phyloP scores from a whole-genome alignment of 768 basidiomycete genomes.

The Galerina marginata region DNA sequence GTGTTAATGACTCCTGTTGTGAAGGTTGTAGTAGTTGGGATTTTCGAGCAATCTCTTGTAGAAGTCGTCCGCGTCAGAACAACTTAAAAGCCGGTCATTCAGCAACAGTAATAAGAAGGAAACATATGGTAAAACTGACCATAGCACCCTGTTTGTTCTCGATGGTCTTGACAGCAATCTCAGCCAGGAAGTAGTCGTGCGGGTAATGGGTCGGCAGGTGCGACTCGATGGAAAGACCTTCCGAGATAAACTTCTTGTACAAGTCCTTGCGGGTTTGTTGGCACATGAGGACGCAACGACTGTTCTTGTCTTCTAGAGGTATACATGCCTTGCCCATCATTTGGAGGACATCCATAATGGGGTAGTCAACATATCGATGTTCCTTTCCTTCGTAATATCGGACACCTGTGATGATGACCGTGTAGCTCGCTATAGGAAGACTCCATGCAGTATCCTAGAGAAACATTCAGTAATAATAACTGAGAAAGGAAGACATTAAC shows the following conservation, averaged over 20 bases:
- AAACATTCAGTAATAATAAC: neutral
- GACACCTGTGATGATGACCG: conserved; percentile 99
- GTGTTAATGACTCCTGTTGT: conserved; percentile 95
- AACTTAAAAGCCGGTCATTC: conserved; percentile 54
- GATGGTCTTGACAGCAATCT: conserved; percentile 98
- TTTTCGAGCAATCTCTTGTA: conserved; percentile 98
- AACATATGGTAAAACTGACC: conserved; percentile 45
- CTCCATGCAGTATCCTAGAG: conserved; percentile 93
- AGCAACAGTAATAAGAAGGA: neutral
- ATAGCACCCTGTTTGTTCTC: conserved; percentile 99
- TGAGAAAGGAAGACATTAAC: conserved; percentile 19
- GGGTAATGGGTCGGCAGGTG: conserved; percentile 88
- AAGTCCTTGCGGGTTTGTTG: conserved; percentile 98
- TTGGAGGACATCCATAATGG: conserved; percentile 96
- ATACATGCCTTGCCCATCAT: conserved; percentile 99
- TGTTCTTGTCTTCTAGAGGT: conserved; percentile 84
- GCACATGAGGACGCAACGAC: conserved; percentile 95
- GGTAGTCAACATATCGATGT: conserved; percentile 97
- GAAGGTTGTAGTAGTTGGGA: conserved; percentile 92
- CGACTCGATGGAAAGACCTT: conserved; percentile 97
- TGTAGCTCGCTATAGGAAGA: conserved; percentile 90
- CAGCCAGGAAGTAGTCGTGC: conserved; percentile 97
- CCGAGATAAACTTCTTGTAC: conserved; percentile 97
- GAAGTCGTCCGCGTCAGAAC: conserved; percentile 98
- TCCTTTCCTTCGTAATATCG: conserved; percentile 97